Percentiles rank a stretch among this genome's conserved stretches.
phyloP scores from a whole-genome alignment of 2,329 filamentous ascomycete species.

The Alternaria panax region DNA sequence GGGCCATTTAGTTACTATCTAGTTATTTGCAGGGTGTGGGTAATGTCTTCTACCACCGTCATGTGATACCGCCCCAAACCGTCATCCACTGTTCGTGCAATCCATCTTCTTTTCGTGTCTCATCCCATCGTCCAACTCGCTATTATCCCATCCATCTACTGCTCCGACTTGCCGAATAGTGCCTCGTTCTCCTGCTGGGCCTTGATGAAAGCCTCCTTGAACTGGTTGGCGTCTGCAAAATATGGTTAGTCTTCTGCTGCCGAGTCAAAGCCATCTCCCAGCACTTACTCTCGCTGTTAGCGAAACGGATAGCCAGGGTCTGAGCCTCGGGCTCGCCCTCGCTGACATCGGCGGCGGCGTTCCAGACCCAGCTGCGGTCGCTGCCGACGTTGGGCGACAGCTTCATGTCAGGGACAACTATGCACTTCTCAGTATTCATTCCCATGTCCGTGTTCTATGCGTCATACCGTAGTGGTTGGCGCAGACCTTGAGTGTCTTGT shows the following conservation, averaged over 20 bases:
- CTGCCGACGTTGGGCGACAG: slow-evolving; percentile 96
- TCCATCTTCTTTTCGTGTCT: slow-evolving; percentile 24
- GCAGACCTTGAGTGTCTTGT: slow-evolving; percentile 99
- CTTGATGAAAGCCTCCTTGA: slow-evolving; percentile 98
- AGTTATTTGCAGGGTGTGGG: slow-evolving; percentile 46
- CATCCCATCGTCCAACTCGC: slow-evolving; percentile 20
- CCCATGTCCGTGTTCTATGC: slow-evolving; percentile 13
- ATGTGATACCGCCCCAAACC: slow-evolving; percentile 38
- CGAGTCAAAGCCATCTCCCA: slow-evolving; percentile 49
- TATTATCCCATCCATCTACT: slow-evolving; percentile 44
- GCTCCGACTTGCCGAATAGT: slow-evolving; percentile 68
- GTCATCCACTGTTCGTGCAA: slow-evolving; percentile 39
- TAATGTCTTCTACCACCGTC: slow-evolving; percentile 37
- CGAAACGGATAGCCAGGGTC: slow-evolving; percentile 95
- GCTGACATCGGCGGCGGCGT: slow-evolving; percentile 94
- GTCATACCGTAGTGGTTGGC: slow-evolving; percentile 97
- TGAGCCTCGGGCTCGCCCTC: slow-evolving; percentile 97
- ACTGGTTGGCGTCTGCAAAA: slow-evolving; percentile 82
- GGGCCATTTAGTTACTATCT: slow-evolving; percentile 45
- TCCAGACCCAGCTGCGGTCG: slow-evolving; percentile 99
- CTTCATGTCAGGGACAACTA: slow-evolving; percentile 98
- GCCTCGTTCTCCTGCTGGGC: slow-evolving; percentile 95
- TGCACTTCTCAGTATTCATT: slow-evolving; percentile 29
- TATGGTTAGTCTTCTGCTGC: slow-evolving; percentile 37
- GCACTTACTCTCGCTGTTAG: slow-evolving; percentile 87